Evolutionary conservation across 805 yeast genomes (phyloP), one percentile per base, ranked within the genome.

Genomic region (Candida parachauliodes): DNA sequence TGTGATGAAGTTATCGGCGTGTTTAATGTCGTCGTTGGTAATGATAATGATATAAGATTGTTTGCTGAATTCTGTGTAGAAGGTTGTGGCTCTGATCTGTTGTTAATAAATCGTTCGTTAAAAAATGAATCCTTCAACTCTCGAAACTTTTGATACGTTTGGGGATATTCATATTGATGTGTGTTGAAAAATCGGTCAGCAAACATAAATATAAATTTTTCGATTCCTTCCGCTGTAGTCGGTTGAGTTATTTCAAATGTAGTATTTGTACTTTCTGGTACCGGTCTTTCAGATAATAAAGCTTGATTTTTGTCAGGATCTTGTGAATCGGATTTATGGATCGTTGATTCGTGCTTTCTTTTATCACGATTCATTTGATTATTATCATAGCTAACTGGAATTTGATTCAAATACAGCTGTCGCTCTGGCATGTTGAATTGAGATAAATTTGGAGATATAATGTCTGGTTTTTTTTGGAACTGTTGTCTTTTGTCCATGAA

Each of bases 111-210:
- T 39, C 72, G 43, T 48, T 68, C 74, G 37, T 65, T 65, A 36
- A 57, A 54, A 39, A 68, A 68, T 15, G 72, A 57, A 32, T 49
- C 54, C 46, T 68, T 68, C 49, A 68, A 67, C 40, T 68, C 70
- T 42, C 65, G 72, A 48, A 66, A 68, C 9, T 63, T 51, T 47
- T 66, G 65, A 29, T 62, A 48, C 11, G 72, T 65, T 43, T 67
- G 70, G 3, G 74, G 74, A 39, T 64, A 68, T 32, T 65, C 70
- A 41, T 54, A 62, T 38, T 57, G 65, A 46, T 63, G 59, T 29
- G 62, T 65, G 40, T 52, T 59, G 54, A 68, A 68, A 40, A 66
- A 68, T 31, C 59, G 47, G 48, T 65, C 72, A 5, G 70, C 74
- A 47, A 62, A 63, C 50, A 60, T 56, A 39, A 59, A 62, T 20